These are phyloP conservation scores for Lunasporangiospora selenospora DNA, from an alignment of 192 early-diverging fungal species.

Conservation along the genomic window DNA sequence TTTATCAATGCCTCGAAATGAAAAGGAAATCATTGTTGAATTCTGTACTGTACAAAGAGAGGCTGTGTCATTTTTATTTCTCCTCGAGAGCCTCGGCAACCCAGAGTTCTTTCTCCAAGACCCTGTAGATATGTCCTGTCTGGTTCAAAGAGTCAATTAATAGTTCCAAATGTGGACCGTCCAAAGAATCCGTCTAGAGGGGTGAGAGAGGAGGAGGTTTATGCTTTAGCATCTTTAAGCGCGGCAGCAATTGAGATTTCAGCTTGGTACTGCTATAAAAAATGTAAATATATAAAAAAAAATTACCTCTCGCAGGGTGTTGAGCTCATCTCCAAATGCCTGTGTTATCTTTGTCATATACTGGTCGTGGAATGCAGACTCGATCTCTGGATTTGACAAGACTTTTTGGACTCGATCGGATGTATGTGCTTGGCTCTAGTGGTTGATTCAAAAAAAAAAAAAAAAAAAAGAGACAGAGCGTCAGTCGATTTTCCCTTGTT, in stretches of 20 bases:
- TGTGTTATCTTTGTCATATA: constrained; percentile 45
- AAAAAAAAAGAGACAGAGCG: too few relatives aligned
- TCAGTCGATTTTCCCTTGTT: too few relatives aligned
- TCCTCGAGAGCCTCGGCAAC: too few relatives aligned
- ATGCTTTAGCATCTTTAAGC: not conserved
- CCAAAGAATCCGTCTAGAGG: constrained; percentile 36
- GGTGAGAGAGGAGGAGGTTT: not conserved
- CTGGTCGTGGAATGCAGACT: constrained; percentile 35
- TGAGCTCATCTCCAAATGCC: constrained; percentile 44
- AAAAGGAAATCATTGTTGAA: too few relatives aligned
- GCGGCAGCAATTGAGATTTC: too few relatives aligned
- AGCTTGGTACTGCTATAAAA: too few relatives aligned
- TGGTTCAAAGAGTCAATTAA: constrained; percentile 49
- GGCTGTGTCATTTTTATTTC: too few relatives aligned
- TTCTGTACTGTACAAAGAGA: too few relatives aligned
- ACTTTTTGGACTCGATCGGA: constrained; percentile 40
- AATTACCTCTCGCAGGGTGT: constrained; percentile 42
- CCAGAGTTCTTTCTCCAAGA: constrained; percentile 44
- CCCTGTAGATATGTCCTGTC: constrained; percentile 37
- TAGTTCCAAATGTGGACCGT: constrained; percentile 32
- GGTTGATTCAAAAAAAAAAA: not conserved
- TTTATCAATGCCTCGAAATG: too few relatives aligned
- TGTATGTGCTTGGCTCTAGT: constrained; percentile 36
- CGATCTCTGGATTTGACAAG: constrained; percentile 40
- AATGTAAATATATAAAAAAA: too few relatives aligned